A percentile compares a stretch with the other conserved stretches of the same genome.
Evolutionary conservation across 306 rosid species (phyloP).

Genomic region (Malus sylvestris): DNA sequence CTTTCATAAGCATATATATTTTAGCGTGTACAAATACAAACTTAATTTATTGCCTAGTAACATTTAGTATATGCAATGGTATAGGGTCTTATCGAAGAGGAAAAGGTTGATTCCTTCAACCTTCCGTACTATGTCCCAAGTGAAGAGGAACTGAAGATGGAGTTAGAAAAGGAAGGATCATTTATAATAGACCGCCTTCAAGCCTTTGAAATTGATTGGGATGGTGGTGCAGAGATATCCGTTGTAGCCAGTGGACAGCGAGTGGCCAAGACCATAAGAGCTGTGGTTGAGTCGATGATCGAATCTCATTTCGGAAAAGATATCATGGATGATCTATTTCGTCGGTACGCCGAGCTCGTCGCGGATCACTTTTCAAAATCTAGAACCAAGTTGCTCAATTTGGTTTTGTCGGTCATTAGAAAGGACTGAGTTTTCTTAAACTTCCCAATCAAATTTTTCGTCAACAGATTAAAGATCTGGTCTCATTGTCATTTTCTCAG

Average conservation of each 20-base stretch:
- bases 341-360: slow-evolving; percentile 24
- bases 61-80: background rate
- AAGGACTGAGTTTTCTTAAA: background rate
- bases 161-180: slow-evolving; percentile 54
- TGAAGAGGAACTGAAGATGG: slow-evolving; percentile 41
- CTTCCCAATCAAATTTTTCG: too few relatives aligned
- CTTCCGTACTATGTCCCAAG: slow-evolving; percentile 72
- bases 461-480: too few relatives aligned
- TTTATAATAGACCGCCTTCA: slow-evolving; percentile 34
- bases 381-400: slow-evolving; percentile 34
- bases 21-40: background rate
- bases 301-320: slow-evolving; percentile 48
- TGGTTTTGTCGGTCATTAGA: slow-evolving; percentile 43
- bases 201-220: slow-evolving; percentile 54
- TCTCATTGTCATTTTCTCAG: too few relatives aligned
- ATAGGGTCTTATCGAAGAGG: slow-evolving; percentile 53
- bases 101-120: slow-evolving; percentile 59
- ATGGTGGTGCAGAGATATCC: slow-evolving; percentile 4
- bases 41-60: background rate
- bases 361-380: slow-evolving; percentile 31
- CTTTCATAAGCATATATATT: background rate
- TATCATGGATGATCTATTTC: slow-evolving; percentile 49
- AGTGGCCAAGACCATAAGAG: slow-evolving; percentile 51
- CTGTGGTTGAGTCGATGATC: slow-evolving; percentile 68
- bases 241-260: slow-evolving; percentile 22